A percentile compares a stretch with the other conserved stretches of the same genome.
Evolutionary conservation across 768 basidiomycete species (phyloP).

Genomic region (Suillus paluster): DNA sequence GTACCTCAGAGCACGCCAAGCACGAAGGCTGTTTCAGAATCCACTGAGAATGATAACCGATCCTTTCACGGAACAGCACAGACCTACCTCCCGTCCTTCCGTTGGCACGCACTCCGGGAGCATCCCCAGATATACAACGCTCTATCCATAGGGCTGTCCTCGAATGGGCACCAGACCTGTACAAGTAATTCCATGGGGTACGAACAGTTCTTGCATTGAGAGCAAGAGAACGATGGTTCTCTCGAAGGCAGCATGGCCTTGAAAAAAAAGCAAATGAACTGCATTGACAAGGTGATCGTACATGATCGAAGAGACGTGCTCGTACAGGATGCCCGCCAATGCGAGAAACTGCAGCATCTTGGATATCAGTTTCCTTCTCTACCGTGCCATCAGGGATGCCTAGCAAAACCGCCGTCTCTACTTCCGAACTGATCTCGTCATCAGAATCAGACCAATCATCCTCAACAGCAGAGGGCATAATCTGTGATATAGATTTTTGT

Average conservation of each 20-base stretch:
- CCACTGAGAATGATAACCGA: conserved; percentile 19
- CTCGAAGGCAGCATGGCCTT: conserved; percentile 75
- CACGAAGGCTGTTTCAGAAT: conserved; percentile 61
- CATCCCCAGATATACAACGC: conserved; percentile 89
- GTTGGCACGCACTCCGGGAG: conserved; percentile 68
- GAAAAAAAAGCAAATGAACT: conserved; percentile 43
- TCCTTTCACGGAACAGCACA: background rate
- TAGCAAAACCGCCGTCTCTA: conserved; percentile 76
- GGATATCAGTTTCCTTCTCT: conserved; percentile 57
- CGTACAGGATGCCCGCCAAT: conserved; percentile 92
- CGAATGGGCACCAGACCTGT: conserved; percentile 91
- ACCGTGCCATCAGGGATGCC: conserved; percentile 82
- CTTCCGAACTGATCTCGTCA: conserved; percentile 55
- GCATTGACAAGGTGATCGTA: conserved; percentile 51
- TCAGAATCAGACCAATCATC: conserved; percentile 87
- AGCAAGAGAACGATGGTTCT: conserved; percentile 65
- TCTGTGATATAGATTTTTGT: conserved; percentile 12
- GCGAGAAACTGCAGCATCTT: conserved; percentile 84
- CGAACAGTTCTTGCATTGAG: conserved; percentile 73
- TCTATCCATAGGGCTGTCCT: conserved; percentile 83
- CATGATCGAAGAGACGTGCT: conserved; percentile 50
- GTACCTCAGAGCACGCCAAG: conserved; percentile 75
- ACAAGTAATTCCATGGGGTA: conserved; percentile 80
- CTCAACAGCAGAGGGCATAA: conserved; percentile 48
- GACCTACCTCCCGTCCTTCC: conserved; percentile 77